These are phyloP conservation scores for Protomyces pachydermus DNA, from an alignment of 1,139 yeast species.

Conservation along the genomic window DNA sequence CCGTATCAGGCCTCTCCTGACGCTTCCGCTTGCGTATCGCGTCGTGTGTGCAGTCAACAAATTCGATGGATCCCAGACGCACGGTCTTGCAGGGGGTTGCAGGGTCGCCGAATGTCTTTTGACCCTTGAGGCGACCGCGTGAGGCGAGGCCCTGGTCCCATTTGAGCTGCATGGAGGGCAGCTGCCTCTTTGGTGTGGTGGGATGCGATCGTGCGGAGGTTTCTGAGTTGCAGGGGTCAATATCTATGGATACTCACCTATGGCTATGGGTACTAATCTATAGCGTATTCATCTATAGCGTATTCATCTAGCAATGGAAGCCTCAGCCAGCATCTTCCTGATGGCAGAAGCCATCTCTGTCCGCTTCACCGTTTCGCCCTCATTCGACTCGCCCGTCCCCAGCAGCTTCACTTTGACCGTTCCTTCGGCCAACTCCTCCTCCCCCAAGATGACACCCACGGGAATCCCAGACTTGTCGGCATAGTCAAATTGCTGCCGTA, in stretches of 20 bases:
- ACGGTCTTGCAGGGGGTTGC: background rate
- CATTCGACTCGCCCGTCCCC: constrained; percentile 84
- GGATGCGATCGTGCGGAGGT: background rate
- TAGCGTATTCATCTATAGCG: no score
- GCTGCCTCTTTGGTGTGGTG: background rate
- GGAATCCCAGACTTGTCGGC: constrained; percentile 94
- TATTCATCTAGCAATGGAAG: background rate
- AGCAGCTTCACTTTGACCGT: constrained; percentile 76
- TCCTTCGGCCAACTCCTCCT: constrained; percentile 82
- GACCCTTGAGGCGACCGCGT: constrained; percentile 15
- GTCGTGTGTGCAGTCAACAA: background rate
- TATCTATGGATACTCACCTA: background rate
- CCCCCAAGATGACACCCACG: constrained; percentile 86
- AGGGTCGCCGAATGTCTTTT: constrained; percentile 13
- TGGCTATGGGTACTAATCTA: no score
- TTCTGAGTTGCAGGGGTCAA: background rate
- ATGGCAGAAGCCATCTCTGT: constrained; percentile 56
- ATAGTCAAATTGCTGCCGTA: constrained; percentile 93
- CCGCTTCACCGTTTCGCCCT: constrained; percentile 71
- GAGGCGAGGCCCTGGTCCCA: constrained; percentile 26
- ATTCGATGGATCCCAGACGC: background rate
- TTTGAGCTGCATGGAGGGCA: constrained; percentile 16
- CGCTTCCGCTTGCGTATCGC: background rate
- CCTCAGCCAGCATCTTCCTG: constrained; percentile 35
- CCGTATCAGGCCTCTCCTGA: background rate